phyloP scores from a whole-genome alignment of 768 basidiomycete species.

The Rhizopogon vinicolor region DNA sequence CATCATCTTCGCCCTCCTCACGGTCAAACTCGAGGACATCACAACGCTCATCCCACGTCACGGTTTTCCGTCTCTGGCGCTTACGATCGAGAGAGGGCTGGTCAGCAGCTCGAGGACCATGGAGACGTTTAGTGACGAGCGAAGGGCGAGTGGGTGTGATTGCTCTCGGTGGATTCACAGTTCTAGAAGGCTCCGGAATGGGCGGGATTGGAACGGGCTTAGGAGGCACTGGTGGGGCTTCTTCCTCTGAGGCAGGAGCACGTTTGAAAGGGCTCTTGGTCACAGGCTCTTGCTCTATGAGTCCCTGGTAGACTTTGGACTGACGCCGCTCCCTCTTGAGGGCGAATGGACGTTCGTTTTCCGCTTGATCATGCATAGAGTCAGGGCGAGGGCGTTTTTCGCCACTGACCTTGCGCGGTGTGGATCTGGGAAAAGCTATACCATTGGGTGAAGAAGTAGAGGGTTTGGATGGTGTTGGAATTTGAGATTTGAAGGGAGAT shows the following conservation, averaged over 20 bases:
- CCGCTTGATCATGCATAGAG: conserved; percentile 67
- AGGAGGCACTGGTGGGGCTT: conserved; percentile 24
- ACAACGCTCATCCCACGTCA: conserved; percentile 74
- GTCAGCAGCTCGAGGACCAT: conserved; percentile 65
- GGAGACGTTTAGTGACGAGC: conserved; percentile 67
- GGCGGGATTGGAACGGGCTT: conserved; percentile 26
- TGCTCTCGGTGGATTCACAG: conserved; percentile 14
- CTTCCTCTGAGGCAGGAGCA: conserved; percentile 20
- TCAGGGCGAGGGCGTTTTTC: conserved; percentile 74
- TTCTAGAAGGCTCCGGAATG: conserved; percentile 27
- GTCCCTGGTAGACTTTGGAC: conserved; percentile 67
- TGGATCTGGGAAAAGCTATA: conserved; percentile 9
- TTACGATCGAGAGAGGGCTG: conserved; percentile 24
- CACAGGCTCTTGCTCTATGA: conserved; percentile 73
- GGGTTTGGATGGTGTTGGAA: conserved; percentile 40
- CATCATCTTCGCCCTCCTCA: conserved; percentile 49
- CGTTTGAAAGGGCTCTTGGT: conserved; percentile 77
- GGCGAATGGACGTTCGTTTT: conserved; percentile 68
- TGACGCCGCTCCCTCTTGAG: conserved; percentile 71
- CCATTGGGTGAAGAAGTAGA: conserved; percentile 11
- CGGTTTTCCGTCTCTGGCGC: conserved; percentile 66
- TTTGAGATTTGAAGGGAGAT: conserved; percentile 77
- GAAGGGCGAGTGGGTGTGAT: conserved; percentile 48
- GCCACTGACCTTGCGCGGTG: conserved; percentile 54
- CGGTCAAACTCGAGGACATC: conserved; percentile 80